phyloP scores from a whole-genome alignment of 305 asterid genomes.

The Ilex paraguariensis region DNA sequence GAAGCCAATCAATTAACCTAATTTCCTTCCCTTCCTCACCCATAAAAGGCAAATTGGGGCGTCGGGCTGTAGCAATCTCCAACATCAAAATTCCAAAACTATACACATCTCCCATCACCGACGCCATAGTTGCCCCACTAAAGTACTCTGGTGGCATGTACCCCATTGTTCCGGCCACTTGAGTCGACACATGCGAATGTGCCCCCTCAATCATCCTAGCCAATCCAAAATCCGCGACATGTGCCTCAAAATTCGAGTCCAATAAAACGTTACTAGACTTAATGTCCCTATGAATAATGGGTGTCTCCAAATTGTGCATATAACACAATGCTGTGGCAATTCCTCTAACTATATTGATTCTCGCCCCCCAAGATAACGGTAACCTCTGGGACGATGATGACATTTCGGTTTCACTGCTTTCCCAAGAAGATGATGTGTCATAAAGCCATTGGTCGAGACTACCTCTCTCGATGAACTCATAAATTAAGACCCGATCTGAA shows the following conservation, averaged over 20 bases:
- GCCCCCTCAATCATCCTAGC: conserved; percentile 61
- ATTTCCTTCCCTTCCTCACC: conserved; percentile 63
- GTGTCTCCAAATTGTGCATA: conserved; percentile 54
- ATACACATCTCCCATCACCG: conserved; percentile 56
- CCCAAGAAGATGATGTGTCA: conserved; percentile 40
- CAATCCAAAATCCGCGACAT: conserved; percentile 80
- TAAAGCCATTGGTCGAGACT: conserved; percentile 90
- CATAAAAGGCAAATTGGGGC: conserved; percentile 62
- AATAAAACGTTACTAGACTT: conserved; percentile 64
- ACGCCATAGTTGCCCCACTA: conserved; percentile 52
- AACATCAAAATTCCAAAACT: conserved; percentile 72
- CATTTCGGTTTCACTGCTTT: conserved; percentile 11
- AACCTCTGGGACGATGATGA: conserved; percentile 7
- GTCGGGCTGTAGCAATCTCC: conserved; percentile 54
- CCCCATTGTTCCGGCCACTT: conserved; percentile 89
- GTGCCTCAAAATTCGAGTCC: conserved; percentile 54
- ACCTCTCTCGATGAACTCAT: conserved; percentile 70
- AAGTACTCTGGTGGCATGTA: conserved; percentile 89
- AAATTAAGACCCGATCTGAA: conserved; percentile 60
- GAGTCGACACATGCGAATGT: conserved; percentile 76
- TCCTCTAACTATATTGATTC: conserved; percentile 52
- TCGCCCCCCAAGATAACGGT: conserved; percentile 64
- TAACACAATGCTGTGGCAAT: conserved; percentile 58
- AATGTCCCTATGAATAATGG: conserved; percentile 75
- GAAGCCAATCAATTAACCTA: conserved; percentile 58